phyloP scores from a whole-genome alignment of 2,329 filamentous ascomycete species.

The Diplodia sapinea region DNA sequence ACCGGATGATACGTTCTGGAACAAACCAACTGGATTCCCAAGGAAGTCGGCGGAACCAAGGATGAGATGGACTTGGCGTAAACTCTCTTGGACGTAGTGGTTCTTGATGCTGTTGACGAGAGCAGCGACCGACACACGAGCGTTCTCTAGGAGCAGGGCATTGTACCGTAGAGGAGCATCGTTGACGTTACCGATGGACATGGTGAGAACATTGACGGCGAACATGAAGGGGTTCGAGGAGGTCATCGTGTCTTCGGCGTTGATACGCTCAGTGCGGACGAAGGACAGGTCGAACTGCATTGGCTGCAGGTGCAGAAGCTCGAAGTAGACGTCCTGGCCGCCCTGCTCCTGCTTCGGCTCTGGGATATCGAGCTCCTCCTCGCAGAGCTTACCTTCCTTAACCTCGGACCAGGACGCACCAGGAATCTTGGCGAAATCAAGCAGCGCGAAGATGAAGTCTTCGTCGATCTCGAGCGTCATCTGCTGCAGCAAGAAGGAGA shows the following conservation, averaged over 20 bases:
- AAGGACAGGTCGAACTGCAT: constrained; percentile 98
- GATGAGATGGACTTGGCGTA: constrained; percentile 96
- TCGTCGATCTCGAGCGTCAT: constrained; percentile 98
- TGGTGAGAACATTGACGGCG: constrained; percentile 96
- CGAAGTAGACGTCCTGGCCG: constrained; percentile 96
- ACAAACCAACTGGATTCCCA: constrained; percentile 94
- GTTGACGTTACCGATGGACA: constrained; percentile 99
- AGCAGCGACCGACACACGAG: constrained; percentile 83
- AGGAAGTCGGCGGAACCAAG: constrained; percentile 97
- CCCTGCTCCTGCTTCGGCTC: constrained; percentile 84
- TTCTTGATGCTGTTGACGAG: constrained; percentile 85
- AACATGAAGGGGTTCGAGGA: constrained; percentile 95
- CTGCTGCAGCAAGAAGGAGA: constrained; percentile 89
- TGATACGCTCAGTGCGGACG: constrained; percentile 94
- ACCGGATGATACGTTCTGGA: constrained; percentile 97
- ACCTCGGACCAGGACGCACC: constrained; percentile 87
- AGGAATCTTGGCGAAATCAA: constrained; percentile 93
- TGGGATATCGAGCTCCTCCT: constrained; percentile 87
- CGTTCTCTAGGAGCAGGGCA: constrained; percentile 92
- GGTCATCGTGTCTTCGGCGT: constrained; percentile 91
- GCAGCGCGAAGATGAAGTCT: constrained; percentile 93
- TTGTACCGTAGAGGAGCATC: constrained; percentile 95
- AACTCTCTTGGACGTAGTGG: constrained; percentile 95
- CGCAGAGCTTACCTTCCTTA: constrained; percentile 83
- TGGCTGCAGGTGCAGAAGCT: constrained; percentile 93